Evolutionary conservation across 2,329 filamentous ascomycete genomes (phyloP), one percentile per base, ranked within the genome.

Genomic region (Penicillium sp.): DNA sequence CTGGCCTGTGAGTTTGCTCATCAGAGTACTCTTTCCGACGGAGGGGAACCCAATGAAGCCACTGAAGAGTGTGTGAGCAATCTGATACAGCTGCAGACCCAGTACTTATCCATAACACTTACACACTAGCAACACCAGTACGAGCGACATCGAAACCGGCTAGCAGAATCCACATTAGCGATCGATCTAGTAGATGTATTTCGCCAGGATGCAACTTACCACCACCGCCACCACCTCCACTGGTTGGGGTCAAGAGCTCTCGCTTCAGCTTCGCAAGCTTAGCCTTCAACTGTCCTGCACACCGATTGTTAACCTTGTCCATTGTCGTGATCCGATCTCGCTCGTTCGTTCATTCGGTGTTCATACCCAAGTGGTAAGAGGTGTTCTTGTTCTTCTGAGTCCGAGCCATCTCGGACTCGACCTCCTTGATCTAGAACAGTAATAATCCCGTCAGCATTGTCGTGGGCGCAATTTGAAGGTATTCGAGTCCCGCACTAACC

Each of bases 41-140:
- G 94, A 99, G 1, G 94, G 94, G 70, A 99, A 99, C 29, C 94
- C 94, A 71, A 97, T 97, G 78, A 97, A 97, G 42, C 93, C 93
- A 69, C 71, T 76, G 47, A 15, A 40, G 15, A 2, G 15, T n/a
- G 20, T 37, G 42, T 52, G 14, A 52, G 33, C 23, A 52, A n/a
- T 4, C n/a, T 7, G 22, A 8, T 18, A 9, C 15, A 45, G 8
- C 52, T 12, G 27, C 12, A 29, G 15, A 6, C 23, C 6, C 4
- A 22, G 4, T 22, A 25, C 20, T 3, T 25, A 2, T 25, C 14
- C 37, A 9, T n/a, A 6, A 25, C 33, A 80, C 79, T 69, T 77
- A 82, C 75, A 99, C 87, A 81, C 90, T 96, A 63, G 94, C 94
- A 61, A 97, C 94, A 81, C 94, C 94, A 49, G 94, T 99, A 75